A percentile compares a stretch with the other conserved stretches of the same genome.
Evolutionary conservation across 2,329 filamentous ascomycete species (phyloP).

Genomic region (Cladosporium oxysporum): DNA sequence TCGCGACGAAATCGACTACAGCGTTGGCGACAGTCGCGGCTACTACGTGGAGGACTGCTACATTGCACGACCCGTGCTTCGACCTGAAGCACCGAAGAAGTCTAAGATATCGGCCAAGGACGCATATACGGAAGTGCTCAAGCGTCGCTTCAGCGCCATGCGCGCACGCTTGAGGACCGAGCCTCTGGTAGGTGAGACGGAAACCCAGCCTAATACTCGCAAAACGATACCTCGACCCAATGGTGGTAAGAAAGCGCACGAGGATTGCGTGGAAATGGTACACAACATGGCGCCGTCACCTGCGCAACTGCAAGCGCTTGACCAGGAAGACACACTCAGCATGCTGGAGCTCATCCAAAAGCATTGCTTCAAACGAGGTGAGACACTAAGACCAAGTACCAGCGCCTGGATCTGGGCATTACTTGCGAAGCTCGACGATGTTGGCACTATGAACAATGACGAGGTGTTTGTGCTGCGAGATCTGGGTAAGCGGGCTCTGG

Average conservation of each 20-base stretch:
- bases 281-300: conserved; percentile 49
- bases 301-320: conserved; percentile 55
- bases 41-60: conserved; percentile 81
- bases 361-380: conserved; percentile 63
- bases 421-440: conserved; percentile 67
- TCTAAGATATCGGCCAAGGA: conserved; percentile 53
- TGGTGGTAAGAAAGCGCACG: conserved; percentile 55
- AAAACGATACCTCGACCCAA: conserved; percentile 37
- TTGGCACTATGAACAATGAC: conserved; percentile 72
- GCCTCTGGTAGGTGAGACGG: conserved; percentile 56
- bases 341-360: conserved; percentile 58
- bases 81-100: conserved; percentile 29
- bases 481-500: conserved; percentile 69
- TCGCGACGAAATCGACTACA: conserved; percentile 44
- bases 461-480: conserved; percentile 77
- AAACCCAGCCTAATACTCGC: conserved; percentile 20
- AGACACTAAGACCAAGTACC: conserved; percentile 63
- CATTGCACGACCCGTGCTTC: conserved; percentile 58
- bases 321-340: conserved; percentile 65
- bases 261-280: conserved; percentile 55
- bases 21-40: conserved; percentile 58
- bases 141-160: conserved; percentile 65
- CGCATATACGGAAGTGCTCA: conserved; percentile 68
- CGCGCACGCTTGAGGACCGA: conserved; percentile 60
- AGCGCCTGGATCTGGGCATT: conserved; percentile 86